These are phyloP conservation scores for Curvularia verruculosa DNA, from an alignment of 2,329 filamentous ascomycete species.

Conservation along the genomic window DNA sequence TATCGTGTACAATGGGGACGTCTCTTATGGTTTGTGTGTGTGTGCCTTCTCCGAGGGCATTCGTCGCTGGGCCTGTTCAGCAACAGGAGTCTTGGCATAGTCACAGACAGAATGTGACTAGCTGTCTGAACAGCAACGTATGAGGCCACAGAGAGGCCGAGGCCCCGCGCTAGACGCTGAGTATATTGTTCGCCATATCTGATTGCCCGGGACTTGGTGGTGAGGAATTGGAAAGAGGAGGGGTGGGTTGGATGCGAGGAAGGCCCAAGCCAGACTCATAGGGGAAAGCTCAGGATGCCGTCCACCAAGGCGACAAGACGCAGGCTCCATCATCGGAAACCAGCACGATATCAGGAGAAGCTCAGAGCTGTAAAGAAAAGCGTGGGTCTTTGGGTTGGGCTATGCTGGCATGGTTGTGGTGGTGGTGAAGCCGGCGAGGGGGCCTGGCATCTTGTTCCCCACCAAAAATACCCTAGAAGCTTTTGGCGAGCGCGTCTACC, in stretches of 20 bases:
- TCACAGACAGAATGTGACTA: background rate
- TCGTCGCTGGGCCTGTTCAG: background rate
- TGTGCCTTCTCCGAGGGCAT: slow-evolving; percentile 3
- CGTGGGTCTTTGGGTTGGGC: background rate
- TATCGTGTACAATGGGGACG: background rate
- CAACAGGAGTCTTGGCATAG: background rate
- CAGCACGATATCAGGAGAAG: background rate
- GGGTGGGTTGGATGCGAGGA: background rate
- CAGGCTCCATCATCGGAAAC: background rate
- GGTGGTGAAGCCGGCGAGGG: slow-evolving; percentile 1
- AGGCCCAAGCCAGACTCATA: background rate
- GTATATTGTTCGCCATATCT: background rate
- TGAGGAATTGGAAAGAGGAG: background rate
- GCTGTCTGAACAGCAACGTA: background rate
- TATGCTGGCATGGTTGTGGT: background rate
- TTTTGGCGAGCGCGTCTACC: background rate
- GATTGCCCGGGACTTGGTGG: background rate
- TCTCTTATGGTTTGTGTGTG: background rate
- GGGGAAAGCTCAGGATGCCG: background rate
- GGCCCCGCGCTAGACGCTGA: background rate
- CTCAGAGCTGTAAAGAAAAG: background rate
- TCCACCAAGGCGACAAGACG: background rate
- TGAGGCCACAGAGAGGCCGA: background rate
- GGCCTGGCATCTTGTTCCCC: background rate
- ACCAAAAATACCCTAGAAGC: background rate